Conservation (phyloP, 2,329 filamentous ascomycete genomes). For the Sporothrix brasiliensis region DNA sequence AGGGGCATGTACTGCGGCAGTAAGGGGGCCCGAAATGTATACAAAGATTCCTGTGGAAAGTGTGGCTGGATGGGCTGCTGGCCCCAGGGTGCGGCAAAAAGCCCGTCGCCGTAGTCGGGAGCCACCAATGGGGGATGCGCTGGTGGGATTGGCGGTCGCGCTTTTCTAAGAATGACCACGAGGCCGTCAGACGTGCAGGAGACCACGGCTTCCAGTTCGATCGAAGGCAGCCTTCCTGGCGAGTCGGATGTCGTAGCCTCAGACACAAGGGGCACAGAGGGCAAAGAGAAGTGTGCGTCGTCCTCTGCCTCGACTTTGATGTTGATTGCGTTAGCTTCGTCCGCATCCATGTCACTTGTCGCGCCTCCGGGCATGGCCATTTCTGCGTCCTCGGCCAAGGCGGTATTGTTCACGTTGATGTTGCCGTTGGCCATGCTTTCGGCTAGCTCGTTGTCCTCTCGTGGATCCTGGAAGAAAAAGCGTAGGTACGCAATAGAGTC, state of each 20-base stretch:
- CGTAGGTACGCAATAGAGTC: slow-evolving; percentile 89
- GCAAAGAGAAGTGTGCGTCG: background rate
- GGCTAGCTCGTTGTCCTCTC: slow-evolving; percentile 57
- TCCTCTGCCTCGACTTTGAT: slow-evolving; percentile 35
- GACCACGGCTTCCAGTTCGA: slow-evolving; percentile 86
- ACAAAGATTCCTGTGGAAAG: slow-evolving; percentile 49
- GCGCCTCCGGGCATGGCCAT: slow-evolving; percentile 39
- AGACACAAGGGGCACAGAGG: background rate
- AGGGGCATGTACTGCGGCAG: slow-evolving; percentile 51
- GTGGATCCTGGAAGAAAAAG: slow-evolving; percentile 80
- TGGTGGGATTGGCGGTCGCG: slow-evolving; percentile 68
- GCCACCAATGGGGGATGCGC: slow-evolving; percentile 54
- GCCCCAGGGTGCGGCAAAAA: slow-evolving; percentile 82
- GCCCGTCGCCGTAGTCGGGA: slow-evolving; percentile 59
- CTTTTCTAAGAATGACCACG: slow-evolving; percentile 76
- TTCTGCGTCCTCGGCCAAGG: slow-evolving; percentile 43
- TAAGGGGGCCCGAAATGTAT: slow-evolving; percentile 50
- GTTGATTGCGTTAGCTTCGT: background rate
- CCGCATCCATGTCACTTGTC: slow-evolving; percentile 31
- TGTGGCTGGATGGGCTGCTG: slow-evolving; percentile 62
- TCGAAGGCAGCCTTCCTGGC: slow-evolving; percentile 45
- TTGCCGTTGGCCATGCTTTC: slow-evolving; percentile 43
- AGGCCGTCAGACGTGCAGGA: slow-evolving; percentile 88
- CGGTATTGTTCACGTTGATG: slow-evolving; percentile 53
- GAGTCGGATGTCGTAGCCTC: slow-evolving; percentile 10